Base-by-base conservation (phyloP, 495 filamentous ascomycete genomes). In the Penicillium antarcticum region DNA sequence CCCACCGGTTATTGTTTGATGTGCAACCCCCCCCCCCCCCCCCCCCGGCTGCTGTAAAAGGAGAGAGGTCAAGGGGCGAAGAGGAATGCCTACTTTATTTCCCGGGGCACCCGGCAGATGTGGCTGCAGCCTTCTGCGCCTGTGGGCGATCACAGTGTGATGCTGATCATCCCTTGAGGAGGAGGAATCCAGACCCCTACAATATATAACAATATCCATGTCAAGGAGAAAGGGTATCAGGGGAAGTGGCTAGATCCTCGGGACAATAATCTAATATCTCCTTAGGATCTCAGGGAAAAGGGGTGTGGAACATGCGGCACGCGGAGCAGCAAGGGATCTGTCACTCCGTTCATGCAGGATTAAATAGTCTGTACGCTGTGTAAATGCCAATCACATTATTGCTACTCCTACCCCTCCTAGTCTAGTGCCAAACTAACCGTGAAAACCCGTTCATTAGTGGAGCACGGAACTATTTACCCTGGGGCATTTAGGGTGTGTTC, bases 291-390 rank as follows among this genome's bases (percentile, higher is more conserved):
- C n/a, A 39, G 51, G 56, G 26, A 45, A 53, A 45, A 53, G 35
- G 35, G 46, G 60, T 60, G 69, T 73, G 65, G 66, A 63, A 72
- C 71, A 66, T 73, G 52, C 65, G 56, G 62, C 63, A 69, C 65
- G 65, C 67, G 63, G 65, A 58, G 53, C 60, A 66, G 67, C 56
- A 74, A 69, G 69, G 69, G 66, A 60, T 55, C 58, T 65, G 61
- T 62, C 55, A 62, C 61, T 56, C 52, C 42, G 61, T 65, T 65
- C 61, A 65, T 65, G 61, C 61, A 65, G 55, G 61, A 62, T 57
- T 42, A 49, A 49, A 49, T 49, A 49, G 47, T 49, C 37, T 41
- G 37, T 14, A 49, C 31, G 29, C 29, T 34, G 40, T 42, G 0
- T 17, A 29, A 49, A 49, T 49, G 46, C 37, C 46, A 41, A 41